Evolutionary conservation across 306 rosid species (phyloP).

Genomic region (Fragaria nilgerrensis): DNA sequence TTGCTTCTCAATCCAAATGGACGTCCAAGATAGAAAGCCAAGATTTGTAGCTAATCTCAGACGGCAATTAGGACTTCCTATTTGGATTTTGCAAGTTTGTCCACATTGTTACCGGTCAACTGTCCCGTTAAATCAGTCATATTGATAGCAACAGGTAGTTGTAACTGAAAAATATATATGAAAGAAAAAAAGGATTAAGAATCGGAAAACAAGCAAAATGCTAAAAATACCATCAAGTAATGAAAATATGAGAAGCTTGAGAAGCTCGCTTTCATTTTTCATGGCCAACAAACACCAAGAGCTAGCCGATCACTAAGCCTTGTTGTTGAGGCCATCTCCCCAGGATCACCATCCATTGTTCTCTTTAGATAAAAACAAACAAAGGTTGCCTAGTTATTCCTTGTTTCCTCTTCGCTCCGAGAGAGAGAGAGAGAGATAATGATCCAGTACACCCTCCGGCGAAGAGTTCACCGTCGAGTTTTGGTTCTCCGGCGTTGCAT

Average conservation of each 20-base stretch:
- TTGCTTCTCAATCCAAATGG: background rate
- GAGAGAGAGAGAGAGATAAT: background rate
- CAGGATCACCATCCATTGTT: background rate
- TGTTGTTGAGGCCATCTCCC: constrained; percentile 51
- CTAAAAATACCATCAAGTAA: constrained; percentile 37
- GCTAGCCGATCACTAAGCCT: constrained; percentile 25
- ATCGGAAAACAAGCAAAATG: background rate
- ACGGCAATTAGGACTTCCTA: constrained; percentile 24
- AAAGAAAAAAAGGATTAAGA: background rate
- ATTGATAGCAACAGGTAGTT: constrained; percentile 46
- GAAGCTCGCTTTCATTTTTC: constrained; percentile 40
- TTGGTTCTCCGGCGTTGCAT: constrained; percentile 59
- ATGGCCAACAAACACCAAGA: constrained; percentile 46
- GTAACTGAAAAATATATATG: constrained; percentile 39
- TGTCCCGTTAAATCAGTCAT: constrained; percentile 59
- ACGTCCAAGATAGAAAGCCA: background rate
- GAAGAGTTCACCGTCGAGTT: constrained; percentile 44
- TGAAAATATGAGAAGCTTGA: constrained; percentile 32
- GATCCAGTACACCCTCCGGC: constrained; percentile 22
- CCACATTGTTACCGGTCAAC: constrained; percentile 51
- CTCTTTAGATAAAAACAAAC: background rate
- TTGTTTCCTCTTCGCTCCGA: background rate
- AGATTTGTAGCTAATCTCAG: constrained; percentile 3
- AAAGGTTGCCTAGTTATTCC: background rate
- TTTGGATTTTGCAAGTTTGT: constrained; percentile 10